A percentile compares a stretch with the other conserved stretches of the same genome.
Conservation (phyloP, 345 rosid species). For the Camelina neglecta region DNA sequence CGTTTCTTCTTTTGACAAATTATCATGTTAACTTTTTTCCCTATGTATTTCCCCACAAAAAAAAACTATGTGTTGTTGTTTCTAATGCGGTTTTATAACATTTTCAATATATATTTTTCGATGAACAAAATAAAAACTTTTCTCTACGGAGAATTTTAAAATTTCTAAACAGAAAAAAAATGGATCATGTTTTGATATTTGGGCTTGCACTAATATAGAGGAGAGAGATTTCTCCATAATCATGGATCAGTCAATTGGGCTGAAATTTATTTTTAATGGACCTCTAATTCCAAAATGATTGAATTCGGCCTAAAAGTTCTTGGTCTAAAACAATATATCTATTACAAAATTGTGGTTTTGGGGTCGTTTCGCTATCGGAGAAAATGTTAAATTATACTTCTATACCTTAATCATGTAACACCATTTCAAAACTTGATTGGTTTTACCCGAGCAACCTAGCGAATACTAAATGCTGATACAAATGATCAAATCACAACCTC, state of each 20-base stretch:
- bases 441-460: background rate
- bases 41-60: too few species aligned
- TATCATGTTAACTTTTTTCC: background rate
- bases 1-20: background rate
- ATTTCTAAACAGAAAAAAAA: too few species aligned
- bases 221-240: background rate
- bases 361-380: background rate
- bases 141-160: too few species aligned
- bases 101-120: too few species aligned
- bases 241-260: constrained; percentile 5
- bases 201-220: background rate
- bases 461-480: background rate
- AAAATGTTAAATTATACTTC: background rate
- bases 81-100: too few species aligned
- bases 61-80: too few species aligned
- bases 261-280: background rate
- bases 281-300: background rate
- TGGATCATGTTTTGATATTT: background rate
- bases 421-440: background rate
- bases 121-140: too few species aligned
- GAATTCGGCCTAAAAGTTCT: background rate
- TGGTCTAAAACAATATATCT: background rate
- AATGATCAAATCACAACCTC: background rate
- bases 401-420: background rate
- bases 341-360: background rate